Evolutionary conservation across 2,329 filamentous ascomycete genomes (phyloP), one percentile per base, ranked within the genome.

Genomic region (Fusarium papillatum): DNA sequence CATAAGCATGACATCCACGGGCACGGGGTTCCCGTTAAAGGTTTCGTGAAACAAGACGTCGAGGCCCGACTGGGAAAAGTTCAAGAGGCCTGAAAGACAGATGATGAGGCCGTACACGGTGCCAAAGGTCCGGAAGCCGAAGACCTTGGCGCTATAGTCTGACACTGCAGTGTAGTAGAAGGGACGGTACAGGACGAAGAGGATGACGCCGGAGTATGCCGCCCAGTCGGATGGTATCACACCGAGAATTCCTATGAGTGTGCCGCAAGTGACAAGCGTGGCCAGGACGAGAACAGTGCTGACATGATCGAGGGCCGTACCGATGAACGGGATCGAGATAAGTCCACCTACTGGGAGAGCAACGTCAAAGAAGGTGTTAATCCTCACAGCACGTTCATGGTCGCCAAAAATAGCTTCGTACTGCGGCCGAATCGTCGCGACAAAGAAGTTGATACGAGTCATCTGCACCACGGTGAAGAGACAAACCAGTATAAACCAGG

Each of bases 51-150:
- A 95, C 41, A 96, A 82, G 29, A 93, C 91, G 82, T 98, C 95
- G 39, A 98, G 87, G 0, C 90, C 95, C 7, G 93, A 93, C 85
- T 98, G 95, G 1, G 91, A 91, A 80, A 98, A 96, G 84, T 97
- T 98, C 80, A 95, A 89, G 1, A 98, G 83, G 0, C 96, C 95
- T 0, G 95, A 93, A 2, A 97, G 85, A 83, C 95, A 97, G 78
- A 98, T 98, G 76, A 98, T 94, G 24, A 96, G 89, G 14, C 95
- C 95, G 83, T 98, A 98, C n/a, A 98, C 95, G 69, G 95, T 98
- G 57, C 95, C 96, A 78, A 98, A 98, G 0, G 95, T 98, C 72
- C 92, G 90, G 85, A 98, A 98, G 19, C 95, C 95, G 82, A 98
- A 98, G 41, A 98, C 95, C 85, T 98, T 98, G 72, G 95, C 95